These are phyloP conservation scores for Schizophyllum commune DNA, from an alignment of 1,284 basidiomycete genomes.

Conservation along the genomic window DNA sequence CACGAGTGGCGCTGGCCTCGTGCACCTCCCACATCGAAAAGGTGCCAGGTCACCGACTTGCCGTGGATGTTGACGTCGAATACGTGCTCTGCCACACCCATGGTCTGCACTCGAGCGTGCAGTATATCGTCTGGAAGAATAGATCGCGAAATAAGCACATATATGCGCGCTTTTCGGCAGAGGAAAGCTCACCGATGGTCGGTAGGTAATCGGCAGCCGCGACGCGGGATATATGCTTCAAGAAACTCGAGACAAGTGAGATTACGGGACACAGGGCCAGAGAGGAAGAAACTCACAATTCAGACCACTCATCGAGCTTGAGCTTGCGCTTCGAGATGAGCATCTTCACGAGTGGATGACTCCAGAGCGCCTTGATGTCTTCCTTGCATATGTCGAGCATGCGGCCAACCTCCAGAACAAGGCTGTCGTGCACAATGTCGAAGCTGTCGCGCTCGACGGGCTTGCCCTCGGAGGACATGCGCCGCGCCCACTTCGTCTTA, in stretches of 20 bases:
- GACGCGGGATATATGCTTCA: constrained; percentile 63
- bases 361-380: constrained; percentile 65
- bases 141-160: constrained; percentile 7
- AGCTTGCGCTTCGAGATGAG: constrained; percentile 61
- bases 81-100: constrained; percentile 74
- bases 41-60: constrained; percentile 67
- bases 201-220: constrained; percentile 61
- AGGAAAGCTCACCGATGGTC: constrained; percentile 45
- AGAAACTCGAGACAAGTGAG: constrained; percentile 43
- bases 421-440: constrained; percentile 36
- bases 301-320: constrained; percentile 76
- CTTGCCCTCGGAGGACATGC: constrained; percentile 19
- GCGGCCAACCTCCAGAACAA: constrained; percentile 52
- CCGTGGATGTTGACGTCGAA: constrained; percentile 71
- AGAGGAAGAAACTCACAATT: constrained; percentile 52
- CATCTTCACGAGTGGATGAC: constrained; percentile 56
- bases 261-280: constrained; percentile 4
- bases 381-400: constrained; percentile 50
- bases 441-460: constrained; percentile 22
- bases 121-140: constrained; percentile 62
- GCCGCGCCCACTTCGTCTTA: constrained; percentile 23
- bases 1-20: constrained; percentile 78
- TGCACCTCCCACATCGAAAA: constrained; percentile 77
- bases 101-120: constrained; percentile 77
- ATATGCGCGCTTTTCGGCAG: constrained; percentile 19